Conservation (phyloP, 352 stramenopile species). For the Phytophthora hybrid region DNA sequence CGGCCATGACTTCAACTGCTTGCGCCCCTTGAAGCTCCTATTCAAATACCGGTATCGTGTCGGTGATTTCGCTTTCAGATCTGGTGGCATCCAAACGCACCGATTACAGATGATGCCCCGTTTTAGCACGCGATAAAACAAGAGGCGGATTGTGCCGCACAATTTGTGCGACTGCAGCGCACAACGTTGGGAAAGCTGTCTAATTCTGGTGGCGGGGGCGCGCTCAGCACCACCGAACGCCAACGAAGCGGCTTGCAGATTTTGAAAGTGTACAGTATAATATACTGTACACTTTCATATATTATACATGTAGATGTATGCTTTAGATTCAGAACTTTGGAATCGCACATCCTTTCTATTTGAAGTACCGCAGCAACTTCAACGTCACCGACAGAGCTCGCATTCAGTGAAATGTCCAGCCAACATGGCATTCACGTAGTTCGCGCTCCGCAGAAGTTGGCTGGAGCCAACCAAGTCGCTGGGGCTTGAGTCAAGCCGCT, state of each 20-base stretch:
- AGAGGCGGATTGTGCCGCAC: not conserved
- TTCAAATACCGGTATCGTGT: not conserved
- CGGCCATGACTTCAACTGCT: conserved; percentile 4
- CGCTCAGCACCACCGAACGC: not conserved
- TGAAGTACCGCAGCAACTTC: not conserved
- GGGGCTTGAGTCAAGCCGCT: not conserved
- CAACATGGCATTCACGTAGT: not conserved
- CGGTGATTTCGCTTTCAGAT: not conserved
- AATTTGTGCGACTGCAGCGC: not conserved
- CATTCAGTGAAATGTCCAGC: not conserved
- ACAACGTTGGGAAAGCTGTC: not conserved
- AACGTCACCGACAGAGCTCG: not conserved
- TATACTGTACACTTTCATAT: not conserved
- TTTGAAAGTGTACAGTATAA: not conserved
- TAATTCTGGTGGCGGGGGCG: not conserved
- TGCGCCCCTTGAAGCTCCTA: conserved; percentile 23
- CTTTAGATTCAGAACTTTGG: not conserved
- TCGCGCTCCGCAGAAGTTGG: not conserved
- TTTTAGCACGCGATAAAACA: not conserved
- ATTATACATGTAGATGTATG: not conserved
- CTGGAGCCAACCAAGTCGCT: not conserved
- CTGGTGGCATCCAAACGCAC: not conserved
- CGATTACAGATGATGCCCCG: not conserved
- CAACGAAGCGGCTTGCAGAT: not conserved
- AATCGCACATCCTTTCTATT: not conserved